These are phyloP conservation scores for Blastocystis sp. DNA, from an alignment of 352 stramenopile genomes.

Conservation along the genomic window DNA sequence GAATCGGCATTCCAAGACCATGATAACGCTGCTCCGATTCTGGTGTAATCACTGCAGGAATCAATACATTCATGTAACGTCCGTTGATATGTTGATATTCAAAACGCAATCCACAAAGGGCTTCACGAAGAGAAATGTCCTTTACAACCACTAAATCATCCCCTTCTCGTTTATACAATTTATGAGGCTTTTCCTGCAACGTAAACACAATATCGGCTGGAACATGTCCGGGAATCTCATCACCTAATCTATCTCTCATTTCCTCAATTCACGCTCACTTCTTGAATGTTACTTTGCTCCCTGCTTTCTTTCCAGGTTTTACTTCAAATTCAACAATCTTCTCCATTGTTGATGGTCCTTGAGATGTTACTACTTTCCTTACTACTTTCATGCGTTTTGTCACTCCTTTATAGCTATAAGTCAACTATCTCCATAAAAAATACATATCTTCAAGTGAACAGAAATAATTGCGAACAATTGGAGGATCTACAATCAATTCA, in stretches of 20 bases:
- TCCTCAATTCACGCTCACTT: not conserved
- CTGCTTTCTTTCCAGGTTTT: constrained; percentile 88
- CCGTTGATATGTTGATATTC: constrained; percentile 51
- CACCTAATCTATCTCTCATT: constrained; percentile 69
- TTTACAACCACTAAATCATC: constrained; percentile 74
- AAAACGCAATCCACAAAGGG: constrained; percentile 69
- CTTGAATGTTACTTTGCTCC: constrained; percentile 79
- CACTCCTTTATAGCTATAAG: constrained; percentile 73
- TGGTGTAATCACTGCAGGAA: constrained; percentile 41
- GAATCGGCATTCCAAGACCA: constrained; percentile 61
- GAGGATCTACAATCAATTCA: constrained; percentile 69
- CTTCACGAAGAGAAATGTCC: constrained; percentile 74
- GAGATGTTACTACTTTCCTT: constrained; percentile 75
- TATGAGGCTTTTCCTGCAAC: constrained; percentile 74
- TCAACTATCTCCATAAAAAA: not conserved
- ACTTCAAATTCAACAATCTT: constrained; percentile 83
- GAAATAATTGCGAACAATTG: constrained; percentile 77
- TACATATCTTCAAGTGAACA: constrained; percentile 87
- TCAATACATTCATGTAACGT: constrained; percentile 33
- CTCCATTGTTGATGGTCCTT: constrained; percentile 73
- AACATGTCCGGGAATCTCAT: constrained; percentile 74
- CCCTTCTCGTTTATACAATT: constrained; percentile 72
- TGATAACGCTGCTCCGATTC: constrained; percentile 56
- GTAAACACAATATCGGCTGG: constrained; percentile 77
- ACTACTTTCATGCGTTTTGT: constrained; percentile 83